Evolutionary conservation across 805 yeast genomes (phyloP), one percentile per base, ranked within the genome.

Genomic region (Spathaspora sp.): DNA sequence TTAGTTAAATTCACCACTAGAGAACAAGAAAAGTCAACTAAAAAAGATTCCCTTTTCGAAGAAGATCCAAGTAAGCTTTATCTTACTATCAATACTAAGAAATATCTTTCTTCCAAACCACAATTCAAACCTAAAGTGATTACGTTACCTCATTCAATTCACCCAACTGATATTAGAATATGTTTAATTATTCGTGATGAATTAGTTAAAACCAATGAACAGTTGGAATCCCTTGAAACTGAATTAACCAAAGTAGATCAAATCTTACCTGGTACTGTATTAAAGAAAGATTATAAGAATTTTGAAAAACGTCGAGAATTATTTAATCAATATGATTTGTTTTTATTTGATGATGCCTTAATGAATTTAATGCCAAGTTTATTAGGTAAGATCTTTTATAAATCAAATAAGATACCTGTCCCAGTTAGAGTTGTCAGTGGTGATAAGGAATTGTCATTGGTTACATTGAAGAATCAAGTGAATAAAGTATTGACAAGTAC

Each of bases 261-360:
- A 60, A 83, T 92, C 50, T 76, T 91, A 32, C 79, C 94, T 5
- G 85, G 86, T 50, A 76, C 82, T 45, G 87, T 90, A 58, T 76
- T 94, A 56, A 89, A 89, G 67, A 88, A 91, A 32, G 87, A 86
- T 54, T 93, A 83, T 77, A 90, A 90, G 72, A 82, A 89, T n/a
- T 94, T 74, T 61, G 97, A 94, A 69, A 85, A 91, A 53, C 85
- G 91, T 67, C 84, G 97, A 66, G 85, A 83, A 55, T 81, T 94
- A 54, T 69, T 78, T 43, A 66, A 76, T 14, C 83, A 82, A 52
- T 88, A 81, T 64, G 96, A 91, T 60, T 57, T 90, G 54, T 89
- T 94, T 67, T 65, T 94, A 43, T 85, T 89, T 49, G 99, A 94
- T 70, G 97, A 91, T 55, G 84, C 86, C 38, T 75, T 93, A 45